Conservation (phyloP, 192 early-diverging fungal genomes). For the Coemansia sp. region DNA sequence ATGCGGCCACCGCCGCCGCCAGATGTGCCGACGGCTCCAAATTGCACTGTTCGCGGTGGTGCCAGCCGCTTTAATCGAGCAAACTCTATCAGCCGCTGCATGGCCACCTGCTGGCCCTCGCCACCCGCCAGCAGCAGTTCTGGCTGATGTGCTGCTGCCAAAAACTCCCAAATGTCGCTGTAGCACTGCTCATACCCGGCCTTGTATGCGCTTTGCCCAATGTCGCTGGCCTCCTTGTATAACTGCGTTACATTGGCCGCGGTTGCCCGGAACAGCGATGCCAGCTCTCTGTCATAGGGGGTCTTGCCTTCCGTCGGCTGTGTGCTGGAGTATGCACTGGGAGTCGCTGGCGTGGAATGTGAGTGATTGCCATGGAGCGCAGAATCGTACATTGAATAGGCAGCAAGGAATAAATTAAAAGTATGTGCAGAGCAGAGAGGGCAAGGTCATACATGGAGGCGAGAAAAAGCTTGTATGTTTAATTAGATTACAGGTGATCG, state of each 20-base stretch:
- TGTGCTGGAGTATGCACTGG: conserved; percentile 18
- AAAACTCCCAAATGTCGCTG: conserved; percentile 43
- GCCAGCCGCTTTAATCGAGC: conserved; percentile 34
- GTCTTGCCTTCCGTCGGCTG: conserved; percentile 21
- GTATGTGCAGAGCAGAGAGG: not conserved
- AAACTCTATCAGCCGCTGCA: conserved; percentile 43
- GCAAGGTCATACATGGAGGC: not conserved
- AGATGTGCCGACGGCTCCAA: not conserved
- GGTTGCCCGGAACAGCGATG: conserved; percentile 41
- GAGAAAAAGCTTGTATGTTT: not conserved
- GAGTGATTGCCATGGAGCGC: conserved; percentile 26
- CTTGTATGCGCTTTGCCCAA: conserved; percentile 42
- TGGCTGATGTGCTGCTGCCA: conserved; percentile 15
- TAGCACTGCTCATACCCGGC: conserved; percentile 51
- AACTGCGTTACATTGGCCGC: conserved; percentile 53
- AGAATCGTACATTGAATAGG: conserved; percentile 48
- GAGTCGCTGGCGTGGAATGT: conserved; percentile 43
- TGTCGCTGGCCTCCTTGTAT: conserved; percentile 46
- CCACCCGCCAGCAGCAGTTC: conserved; percentile 1
- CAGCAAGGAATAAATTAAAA: too few species aligned
- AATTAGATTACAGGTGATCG: not conserved
- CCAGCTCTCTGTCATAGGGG: conserved; percentile 37
- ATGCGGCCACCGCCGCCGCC: not conserved
- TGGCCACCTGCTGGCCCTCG: conserved; percentile 10
- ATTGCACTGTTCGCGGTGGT: conserved; percentile 9